Evolutionary conservation across 257 asterid species (phyloP), one percentile per base, ranked within the genome.

Genomic region (Agastache rugosa): DNA sequence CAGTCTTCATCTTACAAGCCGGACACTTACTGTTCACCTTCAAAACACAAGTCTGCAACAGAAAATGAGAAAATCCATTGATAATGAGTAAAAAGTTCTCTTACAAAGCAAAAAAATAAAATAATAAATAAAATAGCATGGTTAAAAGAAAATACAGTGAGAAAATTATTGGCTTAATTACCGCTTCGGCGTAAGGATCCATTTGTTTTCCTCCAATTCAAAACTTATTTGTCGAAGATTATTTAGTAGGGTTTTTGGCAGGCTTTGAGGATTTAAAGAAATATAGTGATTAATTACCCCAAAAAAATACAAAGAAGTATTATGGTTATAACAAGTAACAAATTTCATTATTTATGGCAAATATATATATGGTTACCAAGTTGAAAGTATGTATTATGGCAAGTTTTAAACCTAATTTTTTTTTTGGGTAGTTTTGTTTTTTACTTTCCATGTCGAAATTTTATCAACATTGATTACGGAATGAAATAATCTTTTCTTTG

Each of bases 1-100:
- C 31, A 50, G 79, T 77, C 77, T 62, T 74, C 87, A 64, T 80
- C 80, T 83, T 83, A 78, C 96, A 87, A 3, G 88, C 86, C 16
- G 78, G 82, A 6, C 96, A 89, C 63, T 82, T 80, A 54, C 63
- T 70, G 23, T 89, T 54, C 66, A 89, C 86, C 79, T 84, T 83
- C 87, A 89, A 71, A 51, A 83, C 79, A 75, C 87, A 87, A 34
- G 54, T 61, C 96, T 89, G 50, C 56, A 81, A 8, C 50, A 63
- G 8, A 61, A 10, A 3, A 35, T 6, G 0, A 39, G 16, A 48
- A 16, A 48, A 59, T 2, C 0, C 8, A 8, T 22, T 19, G 39
- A 42, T 20, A 35, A 23, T 9, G 2, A 34, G 6, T 29, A 7
- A 12, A 12, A 61, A 31, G 0, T n/a, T n/a, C 15, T 31, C 45